These are phyloP conservation scores for Diversispora epigaea DNA, from an alignment of 192 early-diverging fungal genomes.

Conservation along the genomic window DNA sequence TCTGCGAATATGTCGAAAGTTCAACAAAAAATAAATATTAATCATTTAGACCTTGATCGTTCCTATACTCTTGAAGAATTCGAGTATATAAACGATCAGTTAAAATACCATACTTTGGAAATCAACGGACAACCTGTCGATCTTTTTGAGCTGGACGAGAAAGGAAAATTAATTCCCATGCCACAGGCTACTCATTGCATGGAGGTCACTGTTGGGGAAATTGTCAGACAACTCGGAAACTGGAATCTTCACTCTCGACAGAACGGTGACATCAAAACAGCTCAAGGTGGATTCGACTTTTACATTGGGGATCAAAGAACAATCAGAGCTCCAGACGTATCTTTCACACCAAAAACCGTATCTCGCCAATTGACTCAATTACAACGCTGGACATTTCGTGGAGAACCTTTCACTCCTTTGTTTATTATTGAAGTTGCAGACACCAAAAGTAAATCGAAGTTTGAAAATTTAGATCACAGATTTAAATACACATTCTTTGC, in stretches of 20 bases:
- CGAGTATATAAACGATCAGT: slow-evolving; percentile 30
- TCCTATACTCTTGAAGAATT: slow-evolving; percentile 29
- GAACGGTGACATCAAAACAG: too few species aligned
- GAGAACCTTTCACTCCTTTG: slow-evolving; percentile 19
- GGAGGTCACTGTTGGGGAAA: too few species aligned
- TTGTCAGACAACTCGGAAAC: too few species aligned
- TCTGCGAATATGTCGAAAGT: not conserved
- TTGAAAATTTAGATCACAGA: not conserved
- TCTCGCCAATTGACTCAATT: not conserved
- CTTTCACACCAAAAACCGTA: slow-evolving; percentile 13
- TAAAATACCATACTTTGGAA: not conserved
- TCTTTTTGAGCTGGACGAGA: too few species aligned
- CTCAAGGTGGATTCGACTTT: not conserved
- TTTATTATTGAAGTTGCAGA: slow-evolving; percentile 19
- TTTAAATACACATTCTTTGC: slow-evolving; percentile 13
- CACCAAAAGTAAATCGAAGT: not conserved
- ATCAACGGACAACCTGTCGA: too few species aligned
- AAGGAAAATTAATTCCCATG: too few species aligned
- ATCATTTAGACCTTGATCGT: slow-evolving; percentile 17
- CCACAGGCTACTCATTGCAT: too few species aligned
- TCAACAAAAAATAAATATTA: slow-evolving; percentile 6
- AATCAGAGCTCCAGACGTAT: not conserved
- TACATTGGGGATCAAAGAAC: not conserved
- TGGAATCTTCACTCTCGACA: too few species aligned
- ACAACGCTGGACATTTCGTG: slow-evolving; percentile 19